These are phyloP conservation scores for Astrothelium macrocarpum DNA, from an alignment of 495 filamentous ascomycete species.

Conservation along the genomic window DNA sequence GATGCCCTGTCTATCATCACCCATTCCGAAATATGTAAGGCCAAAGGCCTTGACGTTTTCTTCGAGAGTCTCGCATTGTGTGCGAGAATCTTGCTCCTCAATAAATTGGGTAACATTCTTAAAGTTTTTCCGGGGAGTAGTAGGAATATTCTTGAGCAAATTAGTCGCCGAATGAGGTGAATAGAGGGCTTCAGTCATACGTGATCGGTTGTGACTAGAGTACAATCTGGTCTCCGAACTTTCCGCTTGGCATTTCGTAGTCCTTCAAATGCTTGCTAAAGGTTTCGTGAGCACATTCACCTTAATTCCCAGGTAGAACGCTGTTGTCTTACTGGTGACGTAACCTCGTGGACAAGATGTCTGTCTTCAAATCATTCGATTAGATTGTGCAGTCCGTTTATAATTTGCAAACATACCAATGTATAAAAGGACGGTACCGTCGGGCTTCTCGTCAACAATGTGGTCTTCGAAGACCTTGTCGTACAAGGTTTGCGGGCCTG, in stretches of 20 bases:
- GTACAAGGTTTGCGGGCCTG: conserved; percentile 68
- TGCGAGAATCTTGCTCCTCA: conserved; percentile 83
- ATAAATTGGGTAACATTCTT: conserved; percentile 81
- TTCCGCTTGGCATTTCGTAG: conserved; percentile 74
- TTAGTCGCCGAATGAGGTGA: not conserved
- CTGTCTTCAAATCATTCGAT: conserved; percentile 46
- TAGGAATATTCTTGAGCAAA: conserved; percentile 71
- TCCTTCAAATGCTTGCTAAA: conserved; percentile 91
- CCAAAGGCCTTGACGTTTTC: conserved; percentile 95
- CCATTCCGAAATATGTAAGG: conserved; percentile 94
- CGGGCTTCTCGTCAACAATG: conserved; percentile 85
- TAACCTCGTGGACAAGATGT: conserved; percentile 97
- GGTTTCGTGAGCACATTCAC: conserved; percentile 20
- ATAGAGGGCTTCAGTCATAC: conserved; percentile 40
- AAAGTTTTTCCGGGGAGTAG: conserved; percentile 75
- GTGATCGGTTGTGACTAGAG: conserved; percentile 91
- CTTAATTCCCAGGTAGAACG: conserved; percentile 4
- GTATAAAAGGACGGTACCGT: conserved; percentile 86
- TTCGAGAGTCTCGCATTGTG: conserved; percentile 90
- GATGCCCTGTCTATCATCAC: conserved; percentile 94
- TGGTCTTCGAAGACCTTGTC: conserved; percentile 95
- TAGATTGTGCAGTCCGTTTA: conserved; percentile 7
- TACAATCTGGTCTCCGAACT: conserved; percentile 92
- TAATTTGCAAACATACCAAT: conserved; percentile 52
- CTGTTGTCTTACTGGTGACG: conserved; percentile 59